Base-by-base conservation (phyloP, 768 basidiomycete species). In the Macrolepiota fuliginosa region DNA sequence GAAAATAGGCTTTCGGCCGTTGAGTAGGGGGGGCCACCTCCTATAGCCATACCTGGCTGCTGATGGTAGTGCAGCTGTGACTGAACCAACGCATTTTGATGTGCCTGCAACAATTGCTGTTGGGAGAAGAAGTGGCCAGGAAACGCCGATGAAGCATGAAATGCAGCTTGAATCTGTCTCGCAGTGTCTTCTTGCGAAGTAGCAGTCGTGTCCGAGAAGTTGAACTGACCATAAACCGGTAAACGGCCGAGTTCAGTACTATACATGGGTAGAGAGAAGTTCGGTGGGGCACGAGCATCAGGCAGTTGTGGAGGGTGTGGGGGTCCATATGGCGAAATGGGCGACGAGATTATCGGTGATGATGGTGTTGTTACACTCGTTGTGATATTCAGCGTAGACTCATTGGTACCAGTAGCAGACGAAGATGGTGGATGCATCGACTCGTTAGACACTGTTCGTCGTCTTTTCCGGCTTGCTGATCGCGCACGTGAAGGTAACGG, bases 211-310 rank as follows among this genome's bases (percentile, higher is more conserved):
- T 76, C 76, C 1, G 69, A 67, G 50, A 77, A 77, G 49, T 71
- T 76, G 62, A 78, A 76, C 62, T 79, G 75, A 2, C 77, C 77
- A 62, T 76, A 77, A 4, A 79, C 68, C 1, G 86, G 87, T 0
- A 87, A 70, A 42, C 82, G 74, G 2, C 85, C 86, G 6, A 88
- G 72, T 58, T 87, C 86, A 50, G 80, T 80, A 66, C 78, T 81
- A 66, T 86, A 83, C 67, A 85, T 78, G 0, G 87, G 86, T 3
- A 87, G 73, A 15, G 76, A 68, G 61, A 75, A 75, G 53, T 72
- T 67, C 10, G 63, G 58, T 1, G 69, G 63, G 7, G 65, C 7
- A 19, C 54, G n/a, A 62, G 58, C n/a, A 62, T 64, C 17, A 64
- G 67, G 24, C 56, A 51, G 35, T 39, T 51, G 11, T 56, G 25